These are phyloP conservation scores for Phytophthora fragariaefolia DNA, from an alignment of 352 stramenopile species.

Conservation along the genomic window DNA sequence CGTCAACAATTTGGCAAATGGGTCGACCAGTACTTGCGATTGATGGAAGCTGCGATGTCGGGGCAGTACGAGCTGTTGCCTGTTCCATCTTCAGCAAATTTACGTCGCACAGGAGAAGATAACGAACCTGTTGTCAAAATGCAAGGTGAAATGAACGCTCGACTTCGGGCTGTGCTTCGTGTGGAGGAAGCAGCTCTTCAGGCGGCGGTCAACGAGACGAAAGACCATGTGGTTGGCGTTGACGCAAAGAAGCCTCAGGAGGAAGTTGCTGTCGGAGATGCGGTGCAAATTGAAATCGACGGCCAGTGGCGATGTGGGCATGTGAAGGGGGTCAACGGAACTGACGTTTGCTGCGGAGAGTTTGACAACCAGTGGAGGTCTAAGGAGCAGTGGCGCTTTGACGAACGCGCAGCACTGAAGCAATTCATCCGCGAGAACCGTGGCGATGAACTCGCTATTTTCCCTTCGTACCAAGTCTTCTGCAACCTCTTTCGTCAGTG, in stretches of 20 bases:
- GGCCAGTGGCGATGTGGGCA: conserved; percentile 12
- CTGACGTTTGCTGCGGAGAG: conserved; percentile 3
- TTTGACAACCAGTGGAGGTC: conserved; percentile 4
- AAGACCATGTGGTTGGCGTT: conserved; percentile 2
- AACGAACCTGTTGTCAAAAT: not conserved
- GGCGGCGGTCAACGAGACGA: conserved; percentile 22
- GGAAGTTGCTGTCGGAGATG: conserved; percentile 32
- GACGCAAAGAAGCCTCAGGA: conserved; percentile 2
- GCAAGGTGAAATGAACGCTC: conserved; percentile 11
- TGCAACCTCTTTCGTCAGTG: conserved; percentile 50
- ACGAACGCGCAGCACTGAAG: conserved; percentile 25
- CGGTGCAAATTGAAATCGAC: conserved; percentile 17
- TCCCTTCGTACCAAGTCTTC: conserved; percentile 51
- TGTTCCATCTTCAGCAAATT: not conserved
- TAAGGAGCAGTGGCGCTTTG: conserved; percentile 4
- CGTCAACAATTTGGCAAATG: conserved; percentile 45
- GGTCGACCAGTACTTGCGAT: conserved; percentile 37
- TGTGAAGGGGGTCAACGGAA: conserved; percentile 18
- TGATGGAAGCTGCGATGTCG: conserved; percentile 43
- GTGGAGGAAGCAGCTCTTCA: conserved; percentile 36
- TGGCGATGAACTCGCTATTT: conserved; percentile 46
- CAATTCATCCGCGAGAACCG: conserved; percentile 42
- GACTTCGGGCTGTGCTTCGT: conserved; percentile 41
- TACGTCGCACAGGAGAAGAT: not conserved
- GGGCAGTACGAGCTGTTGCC: conserved; percentile 42